A percentile compares a stretch with the other conserved stretches of the same genome.
Evolutionary conservation across 1,284 basidiomycete genomes (phyloP).

Genomic region (Trametes hirsuta): DNA sequence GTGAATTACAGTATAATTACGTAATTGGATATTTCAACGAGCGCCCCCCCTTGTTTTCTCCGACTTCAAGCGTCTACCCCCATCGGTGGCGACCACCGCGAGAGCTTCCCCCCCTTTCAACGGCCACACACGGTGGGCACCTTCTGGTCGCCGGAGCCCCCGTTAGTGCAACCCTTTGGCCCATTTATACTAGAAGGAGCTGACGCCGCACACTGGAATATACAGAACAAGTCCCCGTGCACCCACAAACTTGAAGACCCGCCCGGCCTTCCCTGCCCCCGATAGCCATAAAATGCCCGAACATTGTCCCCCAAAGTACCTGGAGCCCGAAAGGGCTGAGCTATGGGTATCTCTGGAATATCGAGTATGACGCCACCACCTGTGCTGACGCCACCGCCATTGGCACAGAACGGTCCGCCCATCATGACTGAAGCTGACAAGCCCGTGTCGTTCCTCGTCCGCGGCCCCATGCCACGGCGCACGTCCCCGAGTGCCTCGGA

Average conservation of each 20-base stretch:
- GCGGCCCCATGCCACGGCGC: conserved; percentile 17
- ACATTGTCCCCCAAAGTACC: conserved; percentile 13
- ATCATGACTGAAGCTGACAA: conserved; percentile 20
- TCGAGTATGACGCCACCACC: neutral
- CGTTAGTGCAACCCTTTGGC: neutral
- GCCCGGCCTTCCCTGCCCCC: neutral
- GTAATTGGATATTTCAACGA: neutral
- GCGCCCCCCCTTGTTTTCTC: neutral
- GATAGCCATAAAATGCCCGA: conserved; percentile 12
- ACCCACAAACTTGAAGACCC: conserved; percentile 10
- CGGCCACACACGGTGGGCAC: neutral
- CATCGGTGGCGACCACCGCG: neutral
- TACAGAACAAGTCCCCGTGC: conserved; percentile 14
- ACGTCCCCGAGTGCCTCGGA: neutral
- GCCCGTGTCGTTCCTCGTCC: conserved; percentile 26
- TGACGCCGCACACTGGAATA: conserved; percentile 16
- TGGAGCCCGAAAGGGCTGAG: conserved; percentile 12
- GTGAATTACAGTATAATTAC: neutral
- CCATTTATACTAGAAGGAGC: conserved; percentile 1
- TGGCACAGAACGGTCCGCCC: conserved; percentile 10
- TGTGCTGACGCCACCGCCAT: neutral
- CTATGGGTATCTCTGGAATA: conserved; percentile 15
- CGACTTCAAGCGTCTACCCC: neutral
- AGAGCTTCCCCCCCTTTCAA: neutral
- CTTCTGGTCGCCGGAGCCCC: neutral